phyloP scores from a whole-genome alignment of 2,329 filamentous ascomycete species.

The Sodiomyces alkalinus region DNA sequence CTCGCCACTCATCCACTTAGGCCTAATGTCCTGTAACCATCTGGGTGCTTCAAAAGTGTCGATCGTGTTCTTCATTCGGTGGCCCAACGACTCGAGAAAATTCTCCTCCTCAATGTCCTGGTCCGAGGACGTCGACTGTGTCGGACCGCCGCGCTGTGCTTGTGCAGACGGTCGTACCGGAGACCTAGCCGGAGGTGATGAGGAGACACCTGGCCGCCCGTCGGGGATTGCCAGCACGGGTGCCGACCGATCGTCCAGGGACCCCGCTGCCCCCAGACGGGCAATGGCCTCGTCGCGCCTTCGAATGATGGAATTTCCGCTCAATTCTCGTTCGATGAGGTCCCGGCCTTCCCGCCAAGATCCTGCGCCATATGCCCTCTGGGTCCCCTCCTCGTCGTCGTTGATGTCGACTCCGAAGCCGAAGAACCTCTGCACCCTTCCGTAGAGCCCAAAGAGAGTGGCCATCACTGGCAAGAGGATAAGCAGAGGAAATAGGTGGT shows the following conservation, averaged over 20 bases:
- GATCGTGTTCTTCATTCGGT: constrained; percentile 82
- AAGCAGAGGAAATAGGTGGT: constrained; percentile 76
- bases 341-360: constrained; percentile 86
- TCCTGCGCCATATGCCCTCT: constrained; percentile 55
- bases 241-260: no score
- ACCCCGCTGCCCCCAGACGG: constrained; percentile 14
- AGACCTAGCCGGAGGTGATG: constrained; percentile 22
- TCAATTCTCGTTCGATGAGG: constrained; percentile 75
- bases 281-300: constrained; percentile 28
- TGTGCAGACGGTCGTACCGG: constrained; percentile 26
- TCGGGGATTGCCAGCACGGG: constrained; percentile 28
- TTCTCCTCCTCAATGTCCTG: constrained; percentile 59
- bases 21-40: constrained; percentile 69
- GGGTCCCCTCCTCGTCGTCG: constrained; percentile 54
- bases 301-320: constrained; percentile 42
- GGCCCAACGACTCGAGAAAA: constrained; percentile 70
- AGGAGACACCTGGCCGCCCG: constrained; percentile 15
- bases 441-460: constrained; percentile 80
- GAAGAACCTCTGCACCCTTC: constrained; percentile 57
- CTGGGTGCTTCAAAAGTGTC: constrained; percentile 68
- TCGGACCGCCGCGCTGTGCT: constrained; percentile 13
- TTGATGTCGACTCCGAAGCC: constrained; percentile 65
- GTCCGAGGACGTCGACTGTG: constrained; percentile 15
- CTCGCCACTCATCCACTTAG: constrained; percentile 64
- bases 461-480: constrained; percentile 75